phyloP scores from a whole-genome alignment of 352 stramenopile species.

The Phytophthora podocarpi region DNA sequence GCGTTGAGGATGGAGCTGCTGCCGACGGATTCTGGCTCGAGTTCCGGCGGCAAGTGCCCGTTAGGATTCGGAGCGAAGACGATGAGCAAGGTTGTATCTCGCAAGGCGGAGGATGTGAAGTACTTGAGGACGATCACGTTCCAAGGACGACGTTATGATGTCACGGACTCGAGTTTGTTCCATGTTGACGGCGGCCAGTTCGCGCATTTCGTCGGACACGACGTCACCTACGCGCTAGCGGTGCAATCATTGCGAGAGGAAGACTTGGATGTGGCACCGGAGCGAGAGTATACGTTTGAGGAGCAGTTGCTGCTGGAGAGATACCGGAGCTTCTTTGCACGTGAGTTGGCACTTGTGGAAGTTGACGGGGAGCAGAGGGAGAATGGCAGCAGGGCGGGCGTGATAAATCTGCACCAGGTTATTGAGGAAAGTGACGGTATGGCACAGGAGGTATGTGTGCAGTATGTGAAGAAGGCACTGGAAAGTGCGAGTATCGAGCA shows the following conservation, averaged over 20 bases:
- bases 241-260: constrained; percentile 43
- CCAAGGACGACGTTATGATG: constrained; percentile 61
- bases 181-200: constrained; percentile 41
- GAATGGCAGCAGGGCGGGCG: not conserved
- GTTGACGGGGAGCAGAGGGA: constrained; percentile 11
- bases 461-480: constrained; percentile 21
- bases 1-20: constrained; percentile 43
- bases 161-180: constrained; percentile 57
- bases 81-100: constrained; percentile 31
- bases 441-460: constrained; percentile 1
- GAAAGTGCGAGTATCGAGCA: constrained; percentile 13
- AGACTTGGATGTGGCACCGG: constrained; percentile 43
- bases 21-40: constrained; percentile 20
- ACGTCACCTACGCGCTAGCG: constrained; percentile 62
- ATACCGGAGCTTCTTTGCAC: constrained; percentile 52
- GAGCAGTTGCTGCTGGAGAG: constrained; percentile 64
- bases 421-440: constrained; percentile 42
- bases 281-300: constrained; percentile 55
- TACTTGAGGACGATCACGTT: constrained; percentile 50
- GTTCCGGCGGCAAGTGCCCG: constrained; percentile 51
- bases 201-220: constrained; percentile 61
- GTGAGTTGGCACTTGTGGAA: constrained; percentile 42
- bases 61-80: constrained; percentile 58
- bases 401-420: constrained; percentile 47
- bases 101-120: constrained; percentile 23